Evolutionary conservation across 129 eudicot species (phyloP).

Genomic region (Helianthus annuus): HanXRQr2.0-SUNRISE NC_035448.2:105992837-105993336

Average conservation of each 20-base stretch:
- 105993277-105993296: slow-evolving; percentile 83
- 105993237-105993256: slow-evolving; percentile 93
- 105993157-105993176: too few species aligned
- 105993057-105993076: too few species aligned
- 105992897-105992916: not conserved
- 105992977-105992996: too few species aligned
- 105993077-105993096: too few species aligned
- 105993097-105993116: too few species aligned
- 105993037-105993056: too few species aligned
- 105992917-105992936: slow-evolving; percentile 13
- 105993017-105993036: too few species aligned
- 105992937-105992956: not conserved
- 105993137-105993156: too few species aligned
- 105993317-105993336: slow-evolving; percentile 93
- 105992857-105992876: slow-evolving; percentile 8
- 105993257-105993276: slow-evolving; percentile 80
- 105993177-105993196: too few species aligned
- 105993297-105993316: slow-evolving; percentile 91
- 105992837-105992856: slow-evolving; percentile 33
- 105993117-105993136: too few species aligned
- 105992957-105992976: not conserved
- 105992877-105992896: not conserved
- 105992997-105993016: too few species aligned
- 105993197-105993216: slow-evolving; percentile 85
- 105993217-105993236: slow-evolving; percentile 86